Base-by-base conservation (phyloP, 345 rosid genomes). In the Acer campestre region DNA sequence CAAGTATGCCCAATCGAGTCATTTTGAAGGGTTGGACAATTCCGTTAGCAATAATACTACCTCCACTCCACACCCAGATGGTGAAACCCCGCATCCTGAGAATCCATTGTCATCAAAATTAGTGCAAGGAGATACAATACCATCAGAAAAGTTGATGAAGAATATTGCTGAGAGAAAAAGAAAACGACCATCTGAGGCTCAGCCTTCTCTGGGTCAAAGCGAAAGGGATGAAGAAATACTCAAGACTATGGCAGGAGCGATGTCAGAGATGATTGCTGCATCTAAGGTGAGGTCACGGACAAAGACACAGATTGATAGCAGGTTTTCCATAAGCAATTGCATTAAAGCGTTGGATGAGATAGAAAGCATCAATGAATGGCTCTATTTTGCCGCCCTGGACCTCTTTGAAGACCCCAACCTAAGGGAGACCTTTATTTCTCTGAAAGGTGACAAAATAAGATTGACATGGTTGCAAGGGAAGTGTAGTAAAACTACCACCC, bases 1-100 rank as follows among this genome's bases (percentile, higher is more conserved):
- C 49, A 90, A 84, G 75, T 94, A 91, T 79, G 98, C 98, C 71
- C 97, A 90, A 82, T 94, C 98, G 48, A 94, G 97, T 83, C 94
- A 92, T 80, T 94, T 91, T 74, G 93, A 91, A 75, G 93, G 86
- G 10, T 78, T 89, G 75, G 93, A 89, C n/a, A 88, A 88, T 78
- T 61, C 91, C 22, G 63, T 79, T 58, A 78, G 81, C 65, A 85
- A 81, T 56, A 84, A 75, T 67, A 73, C 82, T 13, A 58, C 63
- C 51, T 55, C 81, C 29, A 53, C 58, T 79, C 77, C 84, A 14
- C 61, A 71, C 59, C 78, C 75, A 0, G 90, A 79, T 0, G 87
- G 75, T 55, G 82, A 76, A 79, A 67, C 82, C 23, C 53, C 69
- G 13, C 63, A 55, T 78, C 61, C 78, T 5, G 86, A 79, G 75